Evolutionary conservation across 306 rosid species (phyloP), one percentile per base, ranked within the genome.

Genomic region (Lupinus albus): DNA sequence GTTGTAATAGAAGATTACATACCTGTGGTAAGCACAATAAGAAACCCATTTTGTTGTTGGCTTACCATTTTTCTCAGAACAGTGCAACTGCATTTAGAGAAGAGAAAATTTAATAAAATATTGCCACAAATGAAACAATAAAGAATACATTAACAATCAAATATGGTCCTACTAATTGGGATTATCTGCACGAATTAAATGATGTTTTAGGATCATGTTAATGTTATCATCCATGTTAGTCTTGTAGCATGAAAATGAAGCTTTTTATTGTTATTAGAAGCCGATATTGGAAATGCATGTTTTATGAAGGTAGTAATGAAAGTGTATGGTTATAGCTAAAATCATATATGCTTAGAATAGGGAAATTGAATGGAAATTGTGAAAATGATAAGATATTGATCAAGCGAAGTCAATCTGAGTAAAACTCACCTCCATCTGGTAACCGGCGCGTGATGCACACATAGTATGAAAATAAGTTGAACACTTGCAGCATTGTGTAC

Each of bases 381-480:
- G 33, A 47, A 74, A 50, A 44, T 33, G 44, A 28, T 55, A 49
- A 45, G 63, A 55, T 65, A 51, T 46, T 32, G 67, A 52, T n/a
- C 59, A 64, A 46, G 68, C 45, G 11, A 61, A 30, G 52, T 74
- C 71, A 66, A 54, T 48, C 41, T 14, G 13, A 49, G 60, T 47
- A 51, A 70, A 56, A 38, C 91, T 79, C 74, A 91, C 99, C 96
- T 94, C 99, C 99, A 94, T 94, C 33, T 95, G 91, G 75, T 91
- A 94, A 71, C 99, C 99, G 16, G 99, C 97, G 65, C 99, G 84
- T 74, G 99, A 94, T 59, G 99, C 99, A 81, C 99, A 94, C 99
- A 94, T 94, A 69, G 99, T 97, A 80, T 94, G 99, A 80, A 86
- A 94, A 89, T 94, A 94, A 81, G 99, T 94, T 38, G 99, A 94